Conservation (phyloP, 1,284 basidiomycete species). For the Cutaneotrichosporon mucoides region DNA sequence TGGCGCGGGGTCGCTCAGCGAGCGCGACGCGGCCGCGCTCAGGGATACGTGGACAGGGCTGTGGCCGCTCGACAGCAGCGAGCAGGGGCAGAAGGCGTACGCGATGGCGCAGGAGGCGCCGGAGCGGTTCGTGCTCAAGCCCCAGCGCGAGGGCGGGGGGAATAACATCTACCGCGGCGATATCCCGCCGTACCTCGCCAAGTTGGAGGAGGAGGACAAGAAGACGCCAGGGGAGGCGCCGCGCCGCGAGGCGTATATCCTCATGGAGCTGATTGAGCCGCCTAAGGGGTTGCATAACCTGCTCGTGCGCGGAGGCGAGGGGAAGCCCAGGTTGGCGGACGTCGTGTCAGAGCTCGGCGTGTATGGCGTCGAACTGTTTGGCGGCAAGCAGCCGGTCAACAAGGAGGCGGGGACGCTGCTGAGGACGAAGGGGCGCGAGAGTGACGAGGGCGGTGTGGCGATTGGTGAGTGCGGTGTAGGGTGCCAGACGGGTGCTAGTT, state of each 20-base stretch:
- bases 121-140: slow-evolving; percentile 76
- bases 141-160: slow-evolving; percentile 93
- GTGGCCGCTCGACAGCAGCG: slow-evolving; percentile 57
- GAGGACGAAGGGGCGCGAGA: slow-evolving; percentile 86
- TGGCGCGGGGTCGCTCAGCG: slow-evolving; percentile 48
- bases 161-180: slow-evolving; percentile 89
- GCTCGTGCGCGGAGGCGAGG: slow-evolving; percentile 59
- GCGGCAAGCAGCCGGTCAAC: slow-evolving; percentile 54
- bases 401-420: slow-evolving; percentile 77
- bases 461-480: slow-evolving; percentile 65
- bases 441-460: slow-evolving; percentile 90
- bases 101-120: slow-evolving; percentile 57
- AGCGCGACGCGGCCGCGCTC: slow-evolving; percentile 55
- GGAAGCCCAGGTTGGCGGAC: slow-evolving; percentile 55
- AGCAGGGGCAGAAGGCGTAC: slow-evolving; percentile 53
- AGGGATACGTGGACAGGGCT: slow-evolving; percentile 72
- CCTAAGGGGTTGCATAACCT: slow-evolving; percentile 65
- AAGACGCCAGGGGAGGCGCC: slow-evolving; percentile 22
- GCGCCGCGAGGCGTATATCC: slow-evolving; percentile 68
- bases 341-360: slow-evolving; percentile 89
- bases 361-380: slow-evolving; percentile 83
- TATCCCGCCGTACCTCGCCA: slow-evolving; percentile 72
- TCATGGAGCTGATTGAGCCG: slow-evolving; percentile 84
- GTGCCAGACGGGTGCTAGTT: too few species aligned
- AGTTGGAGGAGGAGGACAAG: slow-evolving; percentile 54